A percentile compares a stretch with the other conserved stretches of the same genome.
Conservation (phyloP, 257 asterid genomes). For the Solanum raphanifolium region DNA sequence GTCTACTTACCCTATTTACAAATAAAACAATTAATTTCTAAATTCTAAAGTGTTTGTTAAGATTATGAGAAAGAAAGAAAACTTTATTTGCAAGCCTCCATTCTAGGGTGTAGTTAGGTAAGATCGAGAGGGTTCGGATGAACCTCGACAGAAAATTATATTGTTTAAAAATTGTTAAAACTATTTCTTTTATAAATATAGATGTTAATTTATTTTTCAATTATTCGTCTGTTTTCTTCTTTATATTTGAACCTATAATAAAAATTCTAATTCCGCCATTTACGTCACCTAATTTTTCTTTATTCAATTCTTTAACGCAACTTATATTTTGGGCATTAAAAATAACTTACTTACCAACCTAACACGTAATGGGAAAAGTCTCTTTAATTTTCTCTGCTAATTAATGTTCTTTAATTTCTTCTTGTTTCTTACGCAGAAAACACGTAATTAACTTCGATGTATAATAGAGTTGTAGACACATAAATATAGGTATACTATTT, state of each 20-base stretch:
- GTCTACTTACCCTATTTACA: not conserved
- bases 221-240: not conserved
- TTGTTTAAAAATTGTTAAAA: too few species aligned
- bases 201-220: not conserved
- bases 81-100: not conserved
- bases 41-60: not conserved
- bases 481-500: not conserved
- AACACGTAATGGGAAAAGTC: not conserved
- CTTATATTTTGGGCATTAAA: not conserved
- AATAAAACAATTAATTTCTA: not conserved
- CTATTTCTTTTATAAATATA: not conserved
- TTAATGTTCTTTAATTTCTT: not conserved
- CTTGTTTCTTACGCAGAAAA: not conserved
- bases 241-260: not conserved
- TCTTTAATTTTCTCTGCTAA: not conserved
- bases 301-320: not conserved
- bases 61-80: not conserved
- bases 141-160: not conserved
- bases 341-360: not conserved
- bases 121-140: not conserved
- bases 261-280: not conserved
- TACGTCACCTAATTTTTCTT: not conserved
- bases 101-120: not conserved
- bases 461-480: not conserved
- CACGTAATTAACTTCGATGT: not conserved